Evolutionary conservation across 202 grass and related monocot genomes (phyloP).

Genomic region (Cymbopogon flexuosus): DNA sequence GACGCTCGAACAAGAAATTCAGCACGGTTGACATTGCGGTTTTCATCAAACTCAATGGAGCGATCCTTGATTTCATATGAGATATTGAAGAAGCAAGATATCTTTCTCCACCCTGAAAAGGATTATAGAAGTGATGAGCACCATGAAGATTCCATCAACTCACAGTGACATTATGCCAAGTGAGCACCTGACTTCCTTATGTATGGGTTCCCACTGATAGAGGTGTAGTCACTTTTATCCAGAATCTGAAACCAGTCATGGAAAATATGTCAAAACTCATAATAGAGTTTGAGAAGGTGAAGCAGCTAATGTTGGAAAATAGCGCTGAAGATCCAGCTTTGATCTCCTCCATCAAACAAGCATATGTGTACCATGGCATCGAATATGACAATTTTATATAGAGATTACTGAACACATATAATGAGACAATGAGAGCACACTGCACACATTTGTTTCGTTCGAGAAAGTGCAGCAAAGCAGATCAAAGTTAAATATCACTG

Average conservation of each 20-base stretch:
- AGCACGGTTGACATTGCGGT: slow-evolving; percentile 62
- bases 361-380: neutral
- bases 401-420: neutral
- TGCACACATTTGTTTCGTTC: neutral
- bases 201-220: slow-evolving; percentile 70
- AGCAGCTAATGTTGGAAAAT: neutral
- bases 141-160: neutral
- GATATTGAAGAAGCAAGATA: slow-evolving; percentile 84
- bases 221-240: slow-evolving; percentile 62
- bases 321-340: neutral
- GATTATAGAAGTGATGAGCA: slow-evolving; percentile 7
- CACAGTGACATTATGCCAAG: neutral
- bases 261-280: slow-evolving; percentile 19
- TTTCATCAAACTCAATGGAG: slow-evolving; percentile 85
- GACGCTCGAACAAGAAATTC: slow-evolving; percentile 77
- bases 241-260: slow-evolving; percentile 49
- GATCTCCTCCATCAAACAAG: neutral
- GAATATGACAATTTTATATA: neutral
- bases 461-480: neutral
- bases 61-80: slow-evolving; percentile 84
- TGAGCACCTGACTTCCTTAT: slow-evolving; percentile 83
- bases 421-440: neutral
- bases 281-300: neutral
- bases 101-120: slow-evolving; percentile 79
- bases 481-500: neutral